phyloP scores from a whole-genome alignment of 768 basidiomycete genomes.

The Leccinum rimulosum region DNA sequence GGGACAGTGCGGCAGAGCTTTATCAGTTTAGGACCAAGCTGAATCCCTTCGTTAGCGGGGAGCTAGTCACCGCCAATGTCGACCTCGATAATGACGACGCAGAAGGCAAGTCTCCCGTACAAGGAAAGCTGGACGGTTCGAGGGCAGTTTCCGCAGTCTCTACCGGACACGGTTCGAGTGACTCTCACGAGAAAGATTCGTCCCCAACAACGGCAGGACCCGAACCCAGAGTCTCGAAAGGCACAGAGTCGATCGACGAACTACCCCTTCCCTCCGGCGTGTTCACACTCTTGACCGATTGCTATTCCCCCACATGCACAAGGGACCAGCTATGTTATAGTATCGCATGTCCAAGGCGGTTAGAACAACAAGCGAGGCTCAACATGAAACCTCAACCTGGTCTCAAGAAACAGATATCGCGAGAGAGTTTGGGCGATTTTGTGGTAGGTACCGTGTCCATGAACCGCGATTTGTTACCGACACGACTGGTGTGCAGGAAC shows the following conservation, averaged over 20 bases:
- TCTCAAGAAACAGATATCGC: slow-evolving; percentile 77
- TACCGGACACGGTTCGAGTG: slow-evolving; percentile 33
- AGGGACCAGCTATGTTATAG: slow-evolving; percentile 94
- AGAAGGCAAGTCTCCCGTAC: slow-evolving; percentile 29
- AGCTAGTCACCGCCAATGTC: slow-evolving; percentile 41
- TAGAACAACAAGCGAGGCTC: slow-evolving; percentile 91
- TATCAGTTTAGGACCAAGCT: slow-evolving; percentile 90
- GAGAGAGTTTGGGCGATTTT: slow-evolving; percentile 78
- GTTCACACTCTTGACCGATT: slow-evolving; percentile 94
- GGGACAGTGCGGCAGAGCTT: slow-evolving; percentile 84
- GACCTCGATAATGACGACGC: slow-evolving; percentile 37
- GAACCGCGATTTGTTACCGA: slow-evolving; percentile 5
- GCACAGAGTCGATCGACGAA: slow-evolving; percentile 53
- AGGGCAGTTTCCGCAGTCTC: slow-evolving; percentile 26
- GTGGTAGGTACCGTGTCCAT: slow-evolving; percentile 45
- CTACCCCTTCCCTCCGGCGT: slow-evolving; percentile 84
- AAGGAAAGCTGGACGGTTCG: slow-evolving; percentile 17
- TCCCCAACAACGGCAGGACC: slow-evolving; percentile 26
- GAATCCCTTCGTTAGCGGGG: slow-evolving; percentile 83
- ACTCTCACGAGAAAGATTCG: slow-evolving; percentile 35
- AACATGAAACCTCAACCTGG: slow-evolving; percentile 95
- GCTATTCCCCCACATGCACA: slow-evolving; percentile 97
- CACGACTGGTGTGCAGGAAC: slow-evolving; percentile 47
- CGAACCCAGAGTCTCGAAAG: slow-evolving; percentile 33
- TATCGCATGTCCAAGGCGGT: slow-evolving; percentile 89